phyloP scores from a whole-genome alignment of 169 alveolate species.

The Eimeria zaria region DNA sequence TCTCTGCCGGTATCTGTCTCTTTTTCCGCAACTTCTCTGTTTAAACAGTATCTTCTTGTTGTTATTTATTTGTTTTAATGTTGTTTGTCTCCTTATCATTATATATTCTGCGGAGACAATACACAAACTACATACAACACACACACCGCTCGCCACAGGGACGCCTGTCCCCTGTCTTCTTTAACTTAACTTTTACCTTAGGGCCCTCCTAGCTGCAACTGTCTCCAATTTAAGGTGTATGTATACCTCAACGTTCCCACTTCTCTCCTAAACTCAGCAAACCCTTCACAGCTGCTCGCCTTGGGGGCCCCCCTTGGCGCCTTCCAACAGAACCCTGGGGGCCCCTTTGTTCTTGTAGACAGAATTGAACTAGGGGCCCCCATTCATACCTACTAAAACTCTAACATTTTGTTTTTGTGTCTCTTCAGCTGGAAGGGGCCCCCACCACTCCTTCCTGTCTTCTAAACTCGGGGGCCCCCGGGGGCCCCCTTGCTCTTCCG shows the following conservation, averaged over 20 bases:
- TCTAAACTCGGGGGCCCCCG: constrained; percentile 15
- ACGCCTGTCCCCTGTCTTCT: background rate
- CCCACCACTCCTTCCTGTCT: background rate
- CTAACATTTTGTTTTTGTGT: background rate
- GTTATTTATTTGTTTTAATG: background rate
- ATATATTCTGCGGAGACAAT: background rate
- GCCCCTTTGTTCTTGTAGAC: too few relatives aligned
- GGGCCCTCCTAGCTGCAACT: background rate
- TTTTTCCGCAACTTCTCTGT: background rate
- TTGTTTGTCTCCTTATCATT: background rate
- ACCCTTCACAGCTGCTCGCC: background rate
- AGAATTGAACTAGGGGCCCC: background rate
- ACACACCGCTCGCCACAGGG: background rate
- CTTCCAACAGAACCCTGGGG: background rate
- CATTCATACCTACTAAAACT: background rate
- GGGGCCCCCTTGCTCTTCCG: constrained; percentile 1
- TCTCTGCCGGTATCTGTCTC: background rate
- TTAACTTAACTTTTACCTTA: background rate
- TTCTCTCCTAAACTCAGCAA: background rate
- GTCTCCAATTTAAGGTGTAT: background rate
- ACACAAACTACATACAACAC: background rate
- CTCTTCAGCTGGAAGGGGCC: background rate
- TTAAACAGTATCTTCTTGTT: background rate
- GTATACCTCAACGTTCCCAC: background rate
- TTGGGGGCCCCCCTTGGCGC: background rate